Percentiles rank a stretch among this genome's conserved stretches.
These are phyloP conservation scores for Podaxis mareebaensis DNA, from an alignment of 768 basidiomycete genomes.

Conservation along the genomic window DNA sequence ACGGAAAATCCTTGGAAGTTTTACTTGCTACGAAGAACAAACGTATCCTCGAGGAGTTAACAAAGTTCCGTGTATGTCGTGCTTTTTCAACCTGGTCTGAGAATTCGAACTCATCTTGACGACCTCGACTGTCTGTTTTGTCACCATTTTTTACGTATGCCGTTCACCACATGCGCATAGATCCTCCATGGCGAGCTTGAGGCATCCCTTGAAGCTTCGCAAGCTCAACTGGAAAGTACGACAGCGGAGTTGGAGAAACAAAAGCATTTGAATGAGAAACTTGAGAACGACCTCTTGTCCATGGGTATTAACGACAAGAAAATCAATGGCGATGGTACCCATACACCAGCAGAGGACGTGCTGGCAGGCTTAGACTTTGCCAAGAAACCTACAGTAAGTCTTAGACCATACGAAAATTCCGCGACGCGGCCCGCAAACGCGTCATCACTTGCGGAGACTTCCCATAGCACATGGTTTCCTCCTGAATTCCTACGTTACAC, in stretches of 20 bases:
- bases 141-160: not conserved
- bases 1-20: constrained; percentile 83
- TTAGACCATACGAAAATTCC: not conserved
- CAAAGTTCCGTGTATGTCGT: constrained; percentile 75
- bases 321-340: constrained; percentile 14
- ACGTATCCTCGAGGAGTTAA: constrained; percentile 87
- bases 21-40: constrained; percentile 94
- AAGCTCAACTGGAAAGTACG: constrained; percentile 58
- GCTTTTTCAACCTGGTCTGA: not conserved
- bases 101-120: not conserved
- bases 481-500: not conserved
- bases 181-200: constrained; percentile 85
- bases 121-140: not conserved
- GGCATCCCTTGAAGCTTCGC: constrained; percentile 56
- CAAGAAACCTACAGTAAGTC: constrained; percentile 46
- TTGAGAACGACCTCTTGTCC: constrained; percentile 88
- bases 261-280: constrained; percentile 77
- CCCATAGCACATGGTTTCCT: not conserved
- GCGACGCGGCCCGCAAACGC: not conserved
- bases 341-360: constrained; percentile 48
- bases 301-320: constrained; percentile 60
- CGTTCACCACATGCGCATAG: constrained; percentile 34
- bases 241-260: constrained; percentile 76
- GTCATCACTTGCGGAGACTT: not conserved
- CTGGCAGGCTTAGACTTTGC: constrained; percentile 77